These are phyloP conservation scores for Schoenoplectus tabernaemontani DNA, from an alignment of 202 grass and related monocot genomes.

Conservation along the genomic window DNA sequence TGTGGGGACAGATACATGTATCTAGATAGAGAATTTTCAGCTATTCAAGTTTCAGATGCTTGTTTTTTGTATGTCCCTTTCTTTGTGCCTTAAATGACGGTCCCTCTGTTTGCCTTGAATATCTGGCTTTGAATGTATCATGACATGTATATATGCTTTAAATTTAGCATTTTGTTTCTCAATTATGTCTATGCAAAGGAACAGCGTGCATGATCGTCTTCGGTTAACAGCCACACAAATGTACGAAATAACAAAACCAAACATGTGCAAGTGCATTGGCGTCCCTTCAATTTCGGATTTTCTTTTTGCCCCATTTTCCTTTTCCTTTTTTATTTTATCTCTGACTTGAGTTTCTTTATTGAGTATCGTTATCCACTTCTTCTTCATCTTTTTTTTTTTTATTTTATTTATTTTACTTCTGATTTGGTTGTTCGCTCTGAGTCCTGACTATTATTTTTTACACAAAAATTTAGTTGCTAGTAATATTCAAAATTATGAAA, in stretches of 20 bases:
- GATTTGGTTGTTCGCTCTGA: too few species aligned
- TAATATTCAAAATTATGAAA: background rate
- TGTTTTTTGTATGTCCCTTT: constrained; percentile 26
- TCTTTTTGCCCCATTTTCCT: background rate
- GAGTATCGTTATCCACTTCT: background rate
- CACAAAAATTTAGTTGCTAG: background rate
- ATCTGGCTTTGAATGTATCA: constrained; percentile 20
- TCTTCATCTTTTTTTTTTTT: too few species aligned
- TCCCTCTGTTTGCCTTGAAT: constrained; percentile 16
- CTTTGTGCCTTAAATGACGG: constrained; percentile 26
- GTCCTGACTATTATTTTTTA: background rate
- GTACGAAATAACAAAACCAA: background rate
- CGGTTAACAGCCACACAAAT: constrained; percentile 6
- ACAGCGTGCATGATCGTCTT: constrained; percentile 8
- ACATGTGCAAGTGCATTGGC: background rate
- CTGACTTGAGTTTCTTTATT: background rate
- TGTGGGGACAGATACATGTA: constrained; percentile 2
- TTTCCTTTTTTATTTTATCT: background rate
- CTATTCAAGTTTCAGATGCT: constrained; percentile 28
- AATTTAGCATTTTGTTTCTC: constrained; percentile 14
- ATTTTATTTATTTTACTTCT: too few species aligned
- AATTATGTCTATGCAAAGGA: constrained; percentile 8
- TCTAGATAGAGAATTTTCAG: constrained; percentile 30
- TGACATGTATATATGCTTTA: constrained; percentile 3
- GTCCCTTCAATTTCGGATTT: background rate